These are phyloP conservation scores for Botrytis fragariae DNA, from an alignment of 2,329 filamentous ascomycete species.

Conservation along the genomic window DNA sequence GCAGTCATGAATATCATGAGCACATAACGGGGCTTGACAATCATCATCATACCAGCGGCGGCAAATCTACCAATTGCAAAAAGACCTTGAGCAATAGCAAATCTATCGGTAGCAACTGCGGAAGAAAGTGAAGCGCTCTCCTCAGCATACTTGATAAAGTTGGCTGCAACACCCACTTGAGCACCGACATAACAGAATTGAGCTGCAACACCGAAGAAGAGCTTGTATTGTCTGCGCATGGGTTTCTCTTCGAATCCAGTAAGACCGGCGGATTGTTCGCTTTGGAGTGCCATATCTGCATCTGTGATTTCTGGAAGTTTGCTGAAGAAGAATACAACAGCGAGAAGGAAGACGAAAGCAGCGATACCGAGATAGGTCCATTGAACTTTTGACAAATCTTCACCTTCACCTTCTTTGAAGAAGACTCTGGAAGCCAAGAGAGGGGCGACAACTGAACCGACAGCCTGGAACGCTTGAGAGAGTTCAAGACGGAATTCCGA, in stretches of 20 bases:
- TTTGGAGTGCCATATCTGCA: constrained; percentile 49
- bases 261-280: constrained; percentile 27
- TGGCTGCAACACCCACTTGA: constrained; percentile 27
- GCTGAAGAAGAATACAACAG: constrained; percentile 65
- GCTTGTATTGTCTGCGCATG: constrained; percentile 44
- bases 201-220: constrained; percentile 69
- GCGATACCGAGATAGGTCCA: constrained; percentile 82
- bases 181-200: constrained; percentile 76
- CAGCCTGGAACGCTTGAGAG: constrained; percentile 71
- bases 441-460: constrained; percentile 70
- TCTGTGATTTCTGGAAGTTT: constrained; percentile 56
- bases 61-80: constrained; percentile 75
- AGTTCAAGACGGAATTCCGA: constrained; percentile 72
- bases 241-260: constrained; percentile 27
- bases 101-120: constrained; percentile 58
- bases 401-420: constrained; percentile 53
- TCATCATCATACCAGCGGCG: constrained; percentile 57
- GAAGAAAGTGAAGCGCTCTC: constrained; percentile 43
- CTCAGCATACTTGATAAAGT: constrained; percentile 21
- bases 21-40: constrained; percentile 67
- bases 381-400: constrained; percentile 59
- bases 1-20: constrained; percentile 60
- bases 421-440: constrained; percentile 68
- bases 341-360: constrained; percentile 67
- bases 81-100: constrained; percentile 68